Evolutionary conservation across 495 filamentous ascomycete genomes (phyloP).

Genomic region (Trichoderma reesei): DNA sequence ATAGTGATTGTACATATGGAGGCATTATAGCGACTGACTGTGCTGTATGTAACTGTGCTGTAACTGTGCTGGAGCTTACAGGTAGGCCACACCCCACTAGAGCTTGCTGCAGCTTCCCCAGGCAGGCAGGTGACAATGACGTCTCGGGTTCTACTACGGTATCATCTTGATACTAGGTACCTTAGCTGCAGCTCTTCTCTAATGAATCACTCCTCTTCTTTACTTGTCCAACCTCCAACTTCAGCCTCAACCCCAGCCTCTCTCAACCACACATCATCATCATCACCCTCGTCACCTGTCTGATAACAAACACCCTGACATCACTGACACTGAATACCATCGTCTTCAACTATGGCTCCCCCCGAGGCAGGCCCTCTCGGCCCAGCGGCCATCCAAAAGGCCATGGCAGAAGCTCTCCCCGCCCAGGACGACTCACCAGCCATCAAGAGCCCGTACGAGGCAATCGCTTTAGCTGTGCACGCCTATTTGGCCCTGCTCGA

Average conservation of each 20-base stretch:
- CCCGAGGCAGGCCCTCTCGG: no score
- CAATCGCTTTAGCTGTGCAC: slow-evolving; percentile 74
- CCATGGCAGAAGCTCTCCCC: slow-evolving; percentile 49
- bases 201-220: no score
- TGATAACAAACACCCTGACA: neutral
- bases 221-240: neutral
- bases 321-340: neutral
- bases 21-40: no score
- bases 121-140: slow-evolving; percentile 3
- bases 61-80: no score
- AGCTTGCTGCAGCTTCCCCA: neutral
- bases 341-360: neutral
- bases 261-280: neutral
- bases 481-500: slow-evolving; percentile 71
- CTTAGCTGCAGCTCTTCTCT: no score
- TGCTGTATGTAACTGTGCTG: no score
- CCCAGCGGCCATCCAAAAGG: slow-evolving; percentile 34
- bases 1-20: no score
- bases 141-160: no score
- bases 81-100: no score
- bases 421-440: slow-evolving; percentile 46
- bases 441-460: slow-evolving; percentile 72
- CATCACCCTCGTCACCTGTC: no score
- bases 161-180: no score
- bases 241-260: neutral